Evolutionary conservation across 2,329 filamentous ascomycete species (phyloP).

Genomic region (Incumbomyces lentus): DNA sequence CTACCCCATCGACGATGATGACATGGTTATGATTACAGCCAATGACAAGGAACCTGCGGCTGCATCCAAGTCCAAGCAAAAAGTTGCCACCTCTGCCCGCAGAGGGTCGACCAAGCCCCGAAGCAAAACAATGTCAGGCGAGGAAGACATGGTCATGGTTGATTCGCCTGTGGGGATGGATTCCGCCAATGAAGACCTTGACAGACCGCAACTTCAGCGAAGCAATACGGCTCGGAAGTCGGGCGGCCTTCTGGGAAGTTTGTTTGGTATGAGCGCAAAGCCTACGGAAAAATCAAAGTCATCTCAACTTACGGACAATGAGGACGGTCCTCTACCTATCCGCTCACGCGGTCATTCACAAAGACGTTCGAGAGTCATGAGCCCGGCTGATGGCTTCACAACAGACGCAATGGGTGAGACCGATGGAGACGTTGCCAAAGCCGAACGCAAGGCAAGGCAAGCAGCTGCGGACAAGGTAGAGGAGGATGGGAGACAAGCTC

Average conservation of each 20-base stretch:
- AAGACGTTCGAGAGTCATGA: slow-evolving; percentile 34
- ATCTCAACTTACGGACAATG: slow-evolving; percentile 22
- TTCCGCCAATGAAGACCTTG: slow-evolving; percentile 41
- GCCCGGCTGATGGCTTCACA: slow-evolving; percentile 37
- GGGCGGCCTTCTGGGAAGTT: slow-evolving; percentile 45
- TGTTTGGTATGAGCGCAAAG: slow-evolving; percentile 48
- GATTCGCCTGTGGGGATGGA: slow-evolving; percentile 37
- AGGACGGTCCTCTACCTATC: slow-evolving; percentile 16
- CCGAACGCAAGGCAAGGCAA: slow-evolving; percentile 51
- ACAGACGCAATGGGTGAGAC: slow-evolving; percentile 39
- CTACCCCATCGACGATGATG: slow-evolving; percentile 55
- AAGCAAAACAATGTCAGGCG: slow-evolving; percentile 24
- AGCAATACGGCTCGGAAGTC: slow-evolving; percentile 54
- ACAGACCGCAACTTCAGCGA: slow-evolving; percentile 46
- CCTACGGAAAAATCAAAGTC: slow-evolving; percentile 25
- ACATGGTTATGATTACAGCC: slow-evolving; percentile 49
- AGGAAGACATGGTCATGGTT: slow-evolving; percentile 46
- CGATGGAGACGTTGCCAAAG: slow-evolving; percentile 51
- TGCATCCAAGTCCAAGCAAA: slow-evolving; percentile 26
- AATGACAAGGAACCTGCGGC: slow-evolving; percentile 27
- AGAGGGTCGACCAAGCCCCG: slow-evolving; percentile 17
- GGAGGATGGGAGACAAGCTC: slow-evolving; percentile 26
- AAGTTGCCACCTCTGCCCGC: slow-evolving; percentile 8
- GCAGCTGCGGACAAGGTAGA: slow-evolving; percentile 32
- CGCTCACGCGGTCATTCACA: slow-evolving; percentile 27